These are phyloP conservation scores for slime mould (Dictyostelium discoideum) DNA, from an alignment of 78 protist genomes.

Conservation along the genomic window DNA sequence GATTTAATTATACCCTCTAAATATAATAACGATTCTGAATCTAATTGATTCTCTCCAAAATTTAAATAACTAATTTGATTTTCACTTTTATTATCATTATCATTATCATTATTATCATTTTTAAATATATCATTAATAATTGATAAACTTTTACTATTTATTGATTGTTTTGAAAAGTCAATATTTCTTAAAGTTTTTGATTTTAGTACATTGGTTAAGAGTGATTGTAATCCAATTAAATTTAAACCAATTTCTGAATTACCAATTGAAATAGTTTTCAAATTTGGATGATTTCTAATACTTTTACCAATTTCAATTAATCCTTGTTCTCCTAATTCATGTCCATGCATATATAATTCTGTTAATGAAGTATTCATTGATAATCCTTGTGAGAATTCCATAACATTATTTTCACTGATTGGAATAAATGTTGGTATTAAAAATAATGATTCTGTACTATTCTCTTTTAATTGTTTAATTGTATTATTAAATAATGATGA, in stretches of 20 bases:
- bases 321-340: constrained; percentile 33
- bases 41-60: constrained; percentile 28
- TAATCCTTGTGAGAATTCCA: constrained; percentile 3
- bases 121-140: not conserved
- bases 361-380: constrained; percentile 5
- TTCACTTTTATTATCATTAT: not conserved
- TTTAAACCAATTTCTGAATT: constrained; percentile 30
- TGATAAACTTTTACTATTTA: not conserved
- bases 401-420: not conserved
- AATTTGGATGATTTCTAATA: constrained; percentile 1
- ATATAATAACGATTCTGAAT: not conserved
- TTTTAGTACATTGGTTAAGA: not conserved
- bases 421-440: constrained; percentile 42
- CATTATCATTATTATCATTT: not conserved
- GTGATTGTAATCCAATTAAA: not conserved
- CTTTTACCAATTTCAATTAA: constrained; percentile 17
- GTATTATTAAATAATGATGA: not conserved
- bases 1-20: not conserved
- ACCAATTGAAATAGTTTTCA: constrained; percentile 45
- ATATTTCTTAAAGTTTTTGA: not conserved
- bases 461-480: constrained; percentile 10
- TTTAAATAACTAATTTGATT: not conserved
- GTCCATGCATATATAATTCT: constrained; percentile 34
- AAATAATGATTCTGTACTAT: constrained; percentile 42
- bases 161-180: constrained; percentile 27